These are phyloP conservation scores for Aspergillus ostianus DNA, from an alignment of 495 filamentous ascomycete species.

Conservation along the genomic window DNA sequence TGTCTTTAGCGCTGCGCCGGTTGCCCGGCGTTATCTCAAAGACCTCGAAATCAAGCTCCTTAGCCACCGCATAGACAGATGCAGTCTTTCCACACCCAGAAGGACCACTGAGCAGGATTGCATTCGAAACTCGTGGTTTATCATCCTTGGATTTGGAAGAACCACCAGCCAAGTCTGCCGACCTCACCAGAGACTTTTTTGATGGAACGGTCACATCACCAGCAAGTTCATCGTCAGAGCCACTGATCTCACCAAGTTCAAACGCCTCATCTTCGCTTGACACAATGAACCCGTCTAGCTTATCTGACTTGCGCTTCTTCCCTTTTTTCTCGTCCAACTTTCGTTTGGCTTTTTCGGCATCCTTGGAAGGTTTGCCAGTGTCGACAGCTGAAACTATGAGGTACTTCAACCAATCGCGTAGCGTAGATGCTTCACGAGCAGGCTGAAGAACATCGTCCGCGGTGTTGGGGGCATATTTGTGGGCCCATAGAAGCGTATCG, in stretches of 20 bases:
- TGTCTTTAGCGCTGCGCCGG: constrained; percentile 82
- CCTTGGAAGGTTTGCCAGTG: constrained; percentile 47
- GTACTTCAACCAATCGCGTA: constrained; percentile 81
- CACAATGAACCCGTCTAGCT: constrained; percentile 82
- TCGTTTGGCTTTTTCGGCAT: constrained; percentile 41
- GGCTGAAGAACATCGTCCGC: constrained; percentile 74
- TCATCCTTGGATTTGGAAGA: constrained; percentile 31
- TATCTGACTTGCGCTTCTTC: constrained; percentile 65
- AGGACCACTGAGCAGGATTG: constrained; percentile 84
- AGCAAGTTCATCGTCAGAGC: constrained; percentile 57
- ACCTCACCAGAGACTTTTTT: constrained; percentile 65
- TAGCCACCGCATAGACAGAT: constrained; percentile 89
- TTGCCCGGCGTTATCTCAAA: constrained; percentile 90
- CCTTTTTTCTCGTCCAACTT: constrained; percentile 45
- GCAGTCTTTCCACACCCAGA: constrained; percentile 92
- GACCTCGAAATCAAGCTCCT: constrained; percentile 89
- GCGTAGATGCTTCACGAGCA: constrained; percentile 64
- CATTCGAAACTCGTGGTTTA: constrained; percentile 52
- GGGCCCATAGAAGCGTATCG: constrained; percentile 71
- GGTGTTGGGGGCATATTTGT: constrained; percentile 79
- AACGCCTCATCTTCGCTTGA: constrained; percentile 77
- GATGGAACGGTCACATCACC: constrained; percentile 35
- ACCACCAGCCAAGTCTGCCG: constrained; percentile 38
- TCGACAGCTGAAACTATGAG: constrained; percentile 74
- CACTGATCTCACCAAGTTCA: constrained; percentile 71